A percentile compares a stretch with the other conserved stretches of the same genome.
phyloP scores from a whole-genome alignment of 345 rosid genomes.

The Tarenaya hassleriana region DNA sequence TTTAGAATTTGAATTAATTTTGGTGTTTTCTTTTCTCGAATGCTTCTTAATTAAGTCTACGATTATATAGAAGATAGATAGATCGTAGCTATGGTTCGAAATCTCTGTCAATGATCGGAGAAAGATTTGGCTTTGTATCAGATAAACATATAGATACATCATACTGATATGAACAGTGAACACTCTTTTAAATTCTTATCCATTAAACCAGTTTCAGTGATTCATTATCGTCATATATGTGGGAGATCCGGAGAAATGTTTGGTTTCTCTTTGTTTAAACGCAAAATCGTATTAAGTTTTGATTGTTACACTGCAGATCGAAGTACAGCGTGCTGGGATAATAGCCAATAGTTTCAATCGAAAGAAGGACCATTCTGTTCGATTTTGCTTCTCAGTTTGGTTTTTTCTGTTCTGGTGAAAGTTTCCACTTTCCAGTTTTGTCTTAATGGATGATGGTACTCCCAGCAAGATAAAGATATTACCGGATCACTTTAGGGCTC shows the following conservation, averaged over 20 bases:
- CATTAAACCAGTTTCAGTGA: no score
- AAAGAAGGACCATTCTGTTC: conserved; percentile 2
- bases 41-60: conserved; percentile 3
- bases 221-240: no score
- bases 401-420: neutral
- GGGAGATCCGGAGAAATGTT: no score
- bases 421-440: conserved; percentile 9
- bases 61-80: neutral
- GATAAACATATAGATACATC: neutral
- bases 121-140: neutral
- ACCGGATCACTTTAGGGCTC: conserved; percentile 61
- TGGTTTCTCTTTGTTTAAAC: neutral
- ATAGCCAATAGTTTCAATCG: conserved; percentile 7
- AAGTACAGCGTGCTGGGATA: neutral
- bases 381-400: neutral
- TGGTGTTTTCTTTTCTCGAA: neutral
- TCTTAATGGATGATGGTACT: conserved; percentile 68
- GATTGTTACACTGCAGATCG: neutral
- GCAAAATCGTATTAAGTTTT: neutral
- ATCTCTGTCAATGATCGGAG: neutral
- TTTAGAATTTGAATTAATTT: neutral
- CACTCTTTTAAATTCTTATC: no score
- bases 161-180: neutral
- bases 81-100: neutral
- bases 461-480: conserved; percentile 56